These are phyloP conservation scores for Fraxinus xanthoxyloides DNA, from an alignment of 305 asterid genomes.

Conservation along the genomic window DNA sequence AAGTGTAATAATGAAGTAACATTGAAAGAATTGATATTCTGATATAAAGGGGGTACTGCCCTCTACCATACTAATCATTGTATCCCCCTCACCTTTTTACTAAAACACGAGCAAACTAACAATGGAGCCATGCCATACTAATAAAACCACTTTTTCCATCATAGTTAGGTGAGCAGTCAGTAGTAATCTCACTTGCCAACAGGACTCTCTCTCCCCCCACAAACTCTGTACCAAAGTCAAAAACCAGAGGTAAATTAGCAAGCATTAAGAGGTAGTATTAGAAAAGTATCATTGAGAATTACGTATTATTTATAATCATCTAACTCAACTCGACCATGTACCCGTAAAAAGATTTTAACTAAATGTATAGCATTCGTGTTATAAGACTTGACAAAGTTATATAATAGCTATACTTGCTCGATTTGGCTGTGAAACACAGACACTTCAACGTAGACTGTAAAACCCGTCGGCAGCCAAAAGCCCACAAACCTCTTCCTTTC, in stretches of 20 bases:
- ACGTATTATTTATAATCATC: neutral
- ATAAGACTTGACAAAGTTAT: neutral
- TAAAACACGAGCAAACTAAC: slow-evolving; percentile 16
- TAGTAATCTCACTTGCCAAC: slow-evolving; percentile 26
- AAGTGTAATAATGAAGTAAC: slow-evolving; percentile 36
- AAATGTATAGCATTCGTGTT: neutral
- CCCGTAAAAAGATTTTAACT: neutral
- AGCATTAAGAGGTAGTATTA: neutral
- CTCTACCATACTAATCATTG: slow-evolving; percentile 37
- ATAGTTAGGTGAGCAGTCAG: slow-evolving; percentile 54
- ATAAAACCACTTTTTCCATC: slow-evolving; percentile 5
- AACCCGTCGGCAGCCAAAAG: neutral
- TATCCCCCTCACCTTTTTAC: slow-evolving; percentile 21
- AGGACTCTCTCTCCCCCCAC: slow-evolving; percentile 24
- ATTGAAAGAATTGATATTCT: slow-evolving; percentile 45
- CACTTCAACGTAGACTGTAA: neutral
- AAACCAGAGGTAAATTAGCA: neutral
- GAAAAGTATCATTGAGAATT: neutral
- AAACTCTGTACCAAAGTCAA: slow-evolving; percentile 18
- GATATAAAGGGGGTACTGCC: slow-evolving; percentile 30
- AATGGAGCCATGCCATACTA: slow-evolving; percentile 32
- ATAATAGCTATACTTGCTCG: neutral
- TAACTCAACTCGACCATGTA: neutral
- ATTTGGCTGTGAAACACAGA: neutral
- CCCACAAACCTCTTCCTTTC: neutral